These are phyloP conservation scores for Coemansia sp. DNA, from an alignment of 192 early-diverging fungal species.

Conservation along the genomic window DNA sequence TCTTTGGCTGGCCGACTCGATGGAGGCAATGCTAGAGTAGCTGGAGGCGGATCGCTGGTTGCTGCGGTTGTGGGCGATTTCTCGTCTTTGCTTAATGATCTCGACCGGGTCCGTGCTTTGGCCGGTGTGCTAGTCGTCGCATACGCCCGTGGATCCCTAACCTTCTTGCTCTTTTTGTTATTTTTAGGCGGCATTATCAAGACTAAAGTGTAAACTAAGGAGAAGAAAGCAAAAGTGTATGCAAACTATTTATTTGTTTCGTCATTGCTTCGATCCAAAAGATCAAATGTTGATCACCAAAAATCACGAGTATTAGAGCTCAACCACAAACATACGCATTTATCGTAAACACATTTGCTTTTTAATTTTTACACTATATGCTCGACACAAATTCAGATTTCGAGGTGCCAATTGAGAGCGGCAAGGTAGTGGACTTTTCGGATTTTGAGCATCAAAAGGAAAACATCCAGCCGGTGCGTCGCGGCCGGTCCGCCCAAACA, in stretches of 20 bases:
- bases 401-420: background rate
- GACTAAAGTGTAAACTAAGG: background rate
- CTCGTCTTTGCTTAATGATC: background rate
- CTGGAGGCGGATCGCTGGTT: background rate
- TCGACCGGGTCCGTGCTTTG: background rate
- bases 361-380: background rate
- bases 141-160: constrained; percentile 5
- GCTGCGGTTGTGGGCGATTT: background rate
- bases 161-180: background rate
- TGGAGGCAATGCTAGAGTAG: background rate
- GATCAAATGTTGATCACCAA: too few species aligned
- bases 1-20: background rate
- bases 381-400: background rate
- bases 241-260: background rate
- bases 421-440: constrained; percentile 37
- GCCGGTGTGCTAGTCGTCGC: background rate
- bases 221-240: background rate
- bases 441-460: constrained; percentile 74
- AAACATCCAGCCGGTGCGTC: constrained; percentile 67
- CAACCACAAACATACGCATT: background rate
- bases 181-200: background rate
- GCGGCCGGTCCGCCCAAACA: constrained; percentile 64
- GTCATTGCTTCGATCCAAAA: too few species aligned
- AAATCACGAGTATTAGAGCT: too few species aligned
- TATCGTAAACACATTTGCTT: background rate